Percentiles rank a stretch among this genome's conserved stretches.
phyloP scores from a whole-genome alignment of 2,329 filamentous ascomycete species.

The Cadophora luteo-olivacea region DNA sequence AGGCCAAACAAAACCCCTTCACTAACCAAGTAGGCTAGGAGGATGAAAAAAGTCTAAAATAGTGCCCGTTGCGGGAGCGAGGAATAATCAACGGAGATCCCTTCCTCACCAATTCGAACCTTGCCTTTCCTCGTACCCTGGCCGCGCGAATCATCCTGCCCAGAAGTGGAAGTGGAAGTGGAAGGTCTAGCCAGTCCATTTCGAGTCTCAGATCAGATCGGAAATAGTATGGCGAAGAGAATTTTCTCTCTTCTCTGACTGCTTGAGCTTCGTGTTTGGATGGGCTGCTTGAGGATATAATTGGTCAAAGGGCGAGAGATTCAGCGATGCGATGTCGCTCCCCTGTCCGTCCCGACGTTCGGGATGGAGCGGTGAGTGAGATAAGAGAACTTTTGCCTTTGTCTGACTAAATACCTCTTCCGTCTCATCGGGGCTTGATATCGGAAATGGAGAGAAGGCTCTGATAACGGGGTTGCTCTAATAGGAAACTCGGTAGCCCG shows the following conservation, averaged over 20 bases:
- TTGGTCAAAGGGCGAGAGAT: constrained; percentile 11
- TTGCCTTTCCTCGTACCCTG: not conserved
- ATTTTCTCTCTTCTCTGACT: not conserved
- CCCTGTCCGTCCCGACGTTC: not conserved
- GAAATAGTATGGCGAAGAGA: constrained; percentile 3
- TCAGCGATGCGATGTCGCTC: constrained; percentile 3
- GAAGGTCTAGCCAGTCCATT: not conserved
- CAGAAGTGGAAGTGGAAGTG: no score
- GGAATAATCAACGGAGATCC: constrained; percentile 7
- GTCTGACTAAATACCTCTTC: not conserved
- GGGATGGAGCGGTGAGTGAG: constrained; percentile 10
- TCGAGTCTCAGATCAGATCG: constrained; percentile 9
- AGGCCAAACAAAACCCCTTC: not conserved
- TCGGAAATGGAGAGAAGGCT: not conserved
- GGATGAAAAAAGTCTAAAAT: not conserved
- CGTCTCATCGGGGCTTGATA: not conserved
- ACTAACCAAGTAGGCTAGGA: not conserved
- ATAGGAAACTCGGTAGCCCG: not conserved
- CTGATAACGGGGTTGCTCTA: not conserved
- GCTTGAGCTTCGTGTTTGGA: constrained; percentile 1
- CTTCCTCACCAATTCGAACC: not conserved
- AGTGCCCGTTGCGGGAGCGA: constrained; percentile 13
- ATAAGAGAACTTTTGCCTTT: not conserved
- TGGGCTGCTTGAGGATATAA: constrained; percentile 1
- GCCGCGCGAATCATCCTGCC: not conserved